These are phyloP conservation scores for Mrakia gelida DNA, from an alignment of 768 basidiomycete genomes.

Conservation along the genomic window DNA sequence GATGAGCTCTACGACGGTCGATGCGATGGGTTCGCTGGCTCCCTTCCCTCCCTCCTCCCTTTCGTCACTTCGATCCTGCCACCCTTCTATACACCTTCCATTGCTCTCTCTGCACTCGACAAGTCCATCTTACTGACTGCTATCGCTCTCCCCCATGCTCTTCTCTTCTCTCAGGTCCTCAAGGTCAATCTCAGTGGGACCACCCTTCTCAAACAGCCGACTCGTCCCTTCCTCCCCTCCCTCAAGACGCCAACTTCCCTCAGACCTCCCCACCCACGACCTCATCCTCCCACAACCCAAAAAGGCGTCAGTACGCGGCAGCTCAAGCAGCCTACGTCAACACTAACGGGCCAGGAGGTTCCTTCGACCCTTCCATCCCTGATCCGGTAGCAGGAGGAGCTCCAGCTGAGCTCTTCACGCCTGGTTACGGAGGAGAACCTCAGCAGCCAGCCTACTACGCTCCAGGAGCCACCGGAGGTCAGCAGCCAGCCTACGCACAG, in stretches of 20 bases:
- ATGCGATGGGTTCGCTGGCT: conserved; percentile 1
- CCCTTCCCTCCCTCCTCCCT: conserved; percentile 51
- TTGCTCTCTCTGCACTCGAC: conserved; percentile 38
- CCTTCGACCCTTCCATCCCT: conserved; percentile 20
- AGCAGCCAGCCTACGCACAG: conserved; percentile 38
- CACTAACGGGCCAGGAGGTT: conserved; percentile 42
- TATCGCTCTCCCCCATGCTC: not conserved
- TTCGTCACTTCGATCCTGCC: conserved; percentile 61
- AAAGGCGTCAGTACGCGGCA: conserved; percentile 81
- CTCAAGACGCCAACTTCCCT: conserved; percentile 33
- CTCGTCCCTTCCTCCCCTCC: conserved; percentile 32
- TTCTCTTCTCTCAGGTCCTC: conserved; percentile 57
- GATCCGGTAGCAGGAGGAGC: conserved; percentile 42
- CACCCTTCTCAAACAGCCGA: conserved; percentile 53
- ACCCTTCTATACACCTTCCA: conserved; percentile 78
- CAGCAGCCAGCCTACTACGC: conserved; percentile 54
- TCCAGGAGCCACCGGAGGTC: conserved; percentile 44
- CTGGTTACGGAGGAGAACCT: conserved; percentile 57
- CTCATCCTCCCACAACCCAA: conserved; percentile 52
- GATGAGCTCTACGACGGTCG: not conserved
- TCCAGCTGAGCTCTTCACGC: conserved; percentile 69
- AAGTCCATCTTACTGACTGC: conserved; percentile 13
- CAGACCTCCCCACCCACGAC: conserved; percentile 44
- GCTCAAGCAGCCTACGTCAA: conserved; percentile 84
- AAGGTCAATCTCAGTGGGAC: conserved; percentile 81